These are phyloP conservation scores for Penicillium ochrochloron DNA, from an alignment of 495 filamentous ascomycete genomes.

Conservation along the genomic window DNA sequence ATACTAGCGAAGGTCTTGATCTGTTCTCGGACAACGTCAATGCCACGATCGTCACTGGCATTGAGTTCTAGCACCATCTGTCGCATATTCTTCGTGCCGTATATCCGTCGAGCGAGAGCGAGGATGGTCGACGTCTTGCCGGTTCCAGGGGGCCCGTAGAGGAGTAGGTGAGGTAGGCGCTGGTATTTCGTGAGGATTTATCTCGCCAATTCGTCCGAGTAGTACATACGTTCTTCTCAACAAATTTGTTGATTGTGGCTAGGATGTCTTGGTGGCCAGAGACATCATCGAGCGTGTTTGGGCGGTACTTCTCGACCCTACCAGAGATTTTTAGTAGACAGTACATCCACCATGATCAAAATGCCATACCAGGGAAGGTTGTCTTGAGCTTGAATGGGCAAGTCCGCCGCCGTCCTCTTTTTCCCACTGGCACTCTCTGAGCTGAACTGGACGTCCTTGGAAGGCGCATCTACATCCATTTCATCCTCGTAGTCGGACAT, in stretches of 20 bases:
- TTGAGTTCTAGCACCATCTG: slow-evolving; percentile 99
- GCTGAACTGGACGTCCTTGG: slow-evolving; percentile 61
- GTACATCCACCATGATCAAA: background rate
- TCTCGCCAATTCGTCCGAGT: background rate
- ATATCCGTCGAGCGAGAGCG: slow-evolving; percentile 87
- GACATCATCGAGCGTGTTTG: slow-evolving; percentile 85
- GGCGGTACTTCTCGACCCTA: slow-evolving; percentile 99
- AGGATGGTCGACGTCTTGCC: slow-evolving; percentile 98
- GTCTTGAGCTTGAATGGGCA: slow-evolving; percentile 93
- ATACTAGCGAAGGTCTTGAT: slow-evolving; percentile 97
- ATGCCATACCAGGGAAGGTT: slow-evolving; percentile 80
- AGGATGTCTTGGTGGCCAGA: slow-evolving; percentile 98
- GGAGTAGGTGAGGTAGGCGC: slow-evolving; percentile 92
- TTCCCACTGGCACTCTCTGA: slow-evolving; percentile 68
- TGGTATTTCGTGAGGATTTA: slow-evolving; percentile 31
- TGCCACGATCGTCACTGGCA: slow-evolving; percentile 94
- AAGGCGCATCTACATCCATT: slow-evolving; percentile 77
- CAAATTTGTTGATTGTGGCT: slow-evolving; percentile 94
- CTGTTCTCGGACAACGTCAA: slow-evolving; percentile 97
- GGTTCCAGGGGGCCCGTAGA: slow-evolving; percentile 96
- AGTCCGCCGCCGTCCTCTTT: slow-evolving; percentile 88
- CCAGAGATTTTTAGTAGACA: slow-evolving; percentile 17
- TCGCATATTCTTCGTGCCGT: slow-evolving; percentile 87
- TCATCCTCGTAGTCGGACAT: slow-evolving; percentile 96
- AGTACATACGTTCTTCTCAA: slow-evolving; percentile 77